A percentile compares a stretch with the other conserved stretches of the same genome.
These are phyloP conservation scores for Dorcoceras hygrometricum DNA, from an alignment of 257 asterid genomes.

Conservation along the genomic window DNA sequence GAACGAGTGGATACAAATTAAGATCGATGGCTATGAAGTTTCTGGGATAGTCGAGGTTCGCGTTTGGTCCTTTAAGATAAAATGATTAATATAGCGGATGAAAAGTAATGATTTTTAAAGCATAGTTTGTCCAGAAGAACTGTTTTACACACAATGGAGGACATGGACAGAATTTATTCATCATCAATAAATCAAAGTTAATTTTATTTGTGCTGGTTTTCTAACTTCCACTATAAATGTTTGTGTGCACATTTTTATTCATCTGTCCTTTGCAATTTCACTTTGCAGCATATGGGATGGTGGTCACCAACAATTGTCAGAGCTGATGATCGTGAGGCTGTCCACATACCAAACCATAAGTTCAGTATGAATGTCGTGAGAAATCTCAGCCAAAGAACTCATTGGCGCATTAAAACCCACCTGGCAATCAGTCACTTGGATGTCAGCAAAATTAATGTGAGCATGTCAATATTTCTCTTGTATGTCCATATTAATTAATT, in stretches of 20 bases:
- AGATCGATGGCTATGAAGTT: slow-evolving; percentile 95
- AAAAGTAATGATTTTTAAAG: slow-evolving; percentile 6
- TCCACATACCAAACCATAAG: slow-evolving; percentile 95
- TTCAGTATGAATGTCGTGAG: slow-evolving; percentile 84
- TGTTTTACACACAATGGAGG: not conserved
- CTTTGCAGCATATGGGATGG: slow-evolving; percentile 86
- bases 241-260: slow-evolving; percentile 2
- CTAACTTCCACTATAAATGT: not conserved
- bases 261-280: slow-evolving; percentile 20
- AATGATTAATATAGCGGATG: slow-evolving; percentile 12
- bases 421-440: slow-evolving; percentile 87
- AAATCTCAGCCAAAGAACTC: slow-evolving; percentile 83
- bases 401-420: slow-evolving; percentile 94
- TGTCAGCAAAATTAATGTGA: slow-evolving; percentile 85
- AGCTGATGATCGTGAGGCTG: slow-evolving; percentile 97
- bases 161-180: not conserved
- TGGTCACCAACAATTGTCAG: slow-evolving; percentile 94
- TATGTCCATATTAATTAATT: slow-evolving; percentile 2
- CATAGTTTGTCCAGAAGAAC: not conserved
- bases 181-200: not conserved
- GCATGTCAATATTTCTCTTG: slow-evolving; percentile 23
- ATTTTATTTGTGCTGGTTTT: not conserved
- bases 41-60: slow-evolving; percentile 99
- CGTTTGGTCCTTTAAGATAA: slow-evolving; percentile 15
- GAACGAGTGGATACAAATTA: slow-evolving; percentile 96